phyloP scores from a whole-genome alignment of 345 rosid genomes.

The Gossypium herbaceum region DNA sequence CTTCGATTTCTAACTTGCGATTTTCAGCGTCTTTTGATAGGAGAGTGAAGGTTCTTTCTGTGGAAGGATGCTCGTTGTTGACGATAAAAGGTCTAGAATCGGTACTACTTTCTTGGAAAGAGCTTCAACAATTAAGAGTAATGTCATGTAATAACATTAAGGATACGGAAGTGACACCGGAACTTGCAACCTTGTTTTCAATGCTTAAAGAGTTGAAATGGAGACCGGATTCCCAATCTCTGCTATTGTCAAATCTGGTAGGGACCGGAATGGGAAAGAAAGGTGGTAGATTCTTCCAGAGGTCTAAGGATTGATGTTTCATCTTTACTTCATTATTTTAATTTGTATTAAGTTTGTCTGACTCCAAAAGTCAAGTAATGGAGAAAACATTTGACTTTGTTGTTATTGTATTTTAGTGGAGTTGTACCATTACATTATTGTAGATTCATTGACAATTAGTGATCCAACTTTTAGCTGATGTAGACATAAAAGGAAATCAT shows the following conservation, averaged over 20 bases:
- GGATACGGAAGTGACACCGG: conserved; percentile 46
- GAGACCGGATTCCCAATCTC: conserved; percentile 56
- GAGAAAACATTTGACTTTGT: not conserved
- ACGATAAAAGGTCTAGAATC: conserved; percentile 53
- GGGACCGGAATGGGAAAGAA: conserved; percentile 53
- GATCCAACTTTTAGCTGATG: not conserved
- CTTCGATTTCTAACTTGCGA: not conserved
- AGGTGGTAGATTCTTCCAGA: conserved; percentile 47
- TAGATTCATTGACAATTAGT: not conserved
- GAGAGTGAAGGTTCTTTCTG: conserved; percentile 45
- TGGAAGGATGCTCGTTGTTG: conserved; percentile 57
- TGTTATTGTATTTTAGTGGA: not conserved
- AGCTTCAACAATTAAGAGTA: conserved; percentile 44
- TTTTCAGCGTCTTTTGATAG: conserved; percentile 24
- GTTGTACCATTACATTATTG: not conserved
- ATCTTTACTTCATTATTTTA: not conserved
- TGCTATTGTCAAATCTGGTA: conserved; percentile 39
- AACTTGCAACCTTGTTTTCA: conserved; percentile 48
- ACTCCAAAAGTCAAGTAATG: no score
- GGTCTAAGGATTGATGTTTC: conserved; percentile 31
- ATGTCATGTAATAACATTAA: conserved; percentile 50
- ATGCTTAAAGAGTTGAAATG: conserved; percentile 60
- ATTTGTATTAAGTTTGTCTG: not conserved
- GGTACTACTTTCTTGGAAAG: conserved; percentile 42
- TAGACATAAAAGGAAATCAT: not conserved